These are phyloP conservation scores for Elsinoe necatrix DNA, from an alignment of 2,329 filamentous ascomycete species.

Conservation along the genomic window DNA sequence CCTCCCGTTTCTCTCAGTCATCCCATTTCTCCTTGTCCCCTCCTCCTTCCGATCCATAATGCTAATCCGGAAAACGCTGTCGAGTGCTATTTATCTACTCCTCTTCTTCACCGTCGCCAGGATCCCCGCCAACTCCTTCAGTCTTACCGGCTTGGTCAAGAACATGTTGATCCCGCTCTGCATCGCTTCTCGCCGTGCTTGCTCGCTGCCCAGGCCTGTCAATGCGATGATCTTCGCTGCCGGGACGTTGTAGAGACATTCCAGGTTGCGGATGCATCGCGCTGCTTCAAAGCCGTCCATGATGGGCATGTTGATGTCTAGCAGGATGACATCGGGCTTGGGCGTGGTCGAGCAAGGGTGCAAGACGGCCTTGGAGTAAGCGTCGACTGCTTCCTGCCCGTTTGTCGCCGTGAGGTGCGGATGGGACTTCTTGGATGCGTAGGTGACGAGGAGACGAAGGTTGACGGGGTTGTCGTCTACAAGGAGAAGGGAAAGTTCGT, in stretches of 20 bases:
- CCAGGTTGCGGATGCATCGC: conserved; percentile 26
- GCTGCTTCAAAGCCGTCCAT: conserved; percentile 28
- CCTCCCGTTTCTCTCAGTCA: too few relatives aligned
- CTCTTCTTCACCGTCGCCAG: conserved; percentile 4
- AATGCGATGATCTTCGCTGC: conserved; percentile 22
- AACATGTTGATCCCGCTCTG: conserved; percentile 27
- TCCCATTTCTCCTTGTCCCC: background rate
- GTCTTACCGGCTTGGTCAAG: conserved; percentile 26
- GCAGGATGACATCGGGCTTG: conserved; percentile 16
- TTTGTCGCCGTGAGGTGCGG: conserved; percentile 38
- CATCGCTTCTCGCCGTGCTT: conserved; percentile 25
- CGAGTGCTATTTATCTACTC: background rate
- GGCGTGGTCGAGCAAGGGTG: background rate
- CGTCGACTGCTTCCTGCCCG: conserved; percentile 42
- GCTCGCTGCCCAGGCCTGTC: conserved; percentile 20
- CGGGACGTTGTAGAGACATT: conserved; percentile 22
- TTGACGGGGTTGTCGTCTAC: conserved; percentile 31
- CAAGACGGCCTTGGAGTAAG: conserved; percentile 28
- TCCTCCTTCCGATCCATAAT: background rate
- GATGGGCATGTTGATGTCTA: conserved; percentile 19
- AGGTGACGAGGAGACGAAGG: conserved; percentile 26
- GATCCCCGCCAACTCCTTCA: conserved; percentile 25
- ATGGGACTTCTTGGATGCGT: conserved; percentile 31
- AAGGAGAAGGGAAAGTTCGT: conserved; percentile 24
- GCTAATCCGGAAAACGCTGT: background rate